Evolutionary conservation across 176 grass and related monocot species (phyloP).

Genomic region (Zea mays): DNA sequence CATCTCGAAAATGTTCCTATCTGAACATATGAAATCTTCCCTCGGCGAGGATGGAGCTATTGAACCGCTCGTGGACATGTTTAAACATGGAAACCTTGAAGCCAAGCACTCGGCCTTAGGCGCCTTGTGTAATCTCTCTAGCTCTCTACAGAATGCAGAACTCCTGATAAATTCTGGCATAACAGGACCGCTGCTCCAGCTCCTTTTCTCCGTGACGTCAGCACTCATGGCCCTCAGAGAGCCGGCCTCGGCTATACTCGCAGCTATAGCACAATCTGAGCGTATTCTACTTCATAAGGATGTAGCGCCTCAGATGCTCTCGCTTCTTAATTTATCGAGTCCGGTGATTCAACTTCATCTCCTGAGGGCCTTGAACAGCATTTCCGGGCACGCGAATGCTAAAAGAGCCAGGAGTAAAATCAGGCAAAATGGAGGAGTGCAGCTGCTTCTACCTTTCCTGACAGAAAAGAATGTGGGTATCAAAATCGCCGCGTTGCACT

Average conservation of each 20-base stretch:
- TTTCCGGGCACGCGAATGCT: conserved; percentile 61
- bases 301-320: conserved; percentile 74
- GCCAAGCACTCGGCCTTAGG: conserved; percentile 69
- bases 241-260: conserved; percentile 73
- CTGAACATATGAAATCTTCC: conserved; percentile 67
- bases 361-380: conserved; percentile 79
- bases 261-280: conserved; percentile 73
- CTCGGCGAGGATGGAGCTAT: conserved; percentile 76
- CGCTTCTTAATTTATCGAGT: conserved; percentile 70
- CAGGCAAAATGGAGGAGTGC: conserved; percentile 71
- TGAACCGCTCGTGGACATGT: conserved; percentile 78
- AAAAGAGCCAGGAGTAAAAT: conserved; percentile 72
- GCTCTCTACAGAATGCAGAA: conserved; percentile 57
- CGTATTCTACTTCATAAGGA: conserved; percentile 66
- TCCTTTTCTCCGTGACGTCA: conserved; percentile 89
- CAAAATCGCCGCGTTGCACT: conserved; percentile 58
- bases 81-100: conserved; percentile 81
- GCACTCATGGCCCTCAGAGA: conserved; percentile 82
- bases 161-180: conserved; percentile 64
- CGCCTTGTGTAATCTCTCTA: conserved; percentile 76
- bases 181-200: conserved; percentile 61
- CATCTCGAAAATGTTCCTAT: conserved; percentile 87
- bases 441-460: conserved; percentile 80
- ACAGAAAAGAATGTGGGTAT: conserved; percentile 60
- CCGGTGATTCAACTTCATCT: conserved; percentile 78